Base-by-base conservation (phyloP, 352 stramenopile genomes). In the Phytopythium mirpurense region DNA sequence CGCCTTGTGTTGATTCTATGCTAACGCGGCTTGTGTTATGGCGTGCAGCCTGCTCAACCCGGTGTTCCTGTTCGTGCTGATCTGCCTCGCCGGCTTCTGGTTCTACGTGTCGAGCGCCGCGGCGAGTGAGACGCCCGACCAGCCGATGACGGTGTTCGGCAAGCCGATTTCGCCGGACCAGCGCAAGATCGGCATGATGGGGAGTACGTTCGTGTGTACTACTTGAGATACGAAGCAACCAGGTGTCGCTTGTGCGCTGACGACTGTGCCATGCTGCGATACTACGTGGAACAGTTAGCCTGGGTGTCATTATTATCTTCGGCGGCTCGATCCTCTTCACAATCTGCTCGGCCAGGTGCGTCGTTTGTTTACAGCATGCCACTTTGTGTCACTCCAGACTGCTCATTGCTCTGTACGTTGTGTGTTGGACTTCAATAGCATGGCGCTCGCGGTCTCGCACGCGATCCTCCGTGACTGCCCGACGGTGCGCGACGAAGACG, bases 61-160 rank as follows among this genome's bases (percentile, higher is more conserved):
- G 56, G 80, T 94, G 54, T 94, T 94, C 56, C 66, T 94, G 11
- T 94, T 94, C 67, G 79, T 90, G 21, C 68, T 94, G 32, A 92
- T 94, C 49, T 94, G 83, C 57, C 43, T 94, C 41, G 74, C 58
- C 19, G 83, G 73, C 41, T 90, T 89, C 37, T 94, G 83, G 83
- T 70, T 90, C 29, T 91, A 94, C 56, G 75, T 80, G 38, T 84
- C 82, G 49, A 89, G 78, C 44, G 70, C 69, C 34, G 76, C 78
- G 29, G 73, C 76, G 26, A 82, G 72, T 21, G 83, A 94, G 59
- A 80, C 77, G 12, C 70, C 77, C 12, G 78, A 88, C 29, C 85
- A 87, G 41, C 80, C 76, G 35, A 83, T 87, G 49, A 78, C 86
- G 56, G 67, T 94, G 44, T 81, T 89, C 41, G 83, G 83, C 5